Conservation (phyloP, 345 rosid genomes). For the Eucalyptus regnans region DNA sequence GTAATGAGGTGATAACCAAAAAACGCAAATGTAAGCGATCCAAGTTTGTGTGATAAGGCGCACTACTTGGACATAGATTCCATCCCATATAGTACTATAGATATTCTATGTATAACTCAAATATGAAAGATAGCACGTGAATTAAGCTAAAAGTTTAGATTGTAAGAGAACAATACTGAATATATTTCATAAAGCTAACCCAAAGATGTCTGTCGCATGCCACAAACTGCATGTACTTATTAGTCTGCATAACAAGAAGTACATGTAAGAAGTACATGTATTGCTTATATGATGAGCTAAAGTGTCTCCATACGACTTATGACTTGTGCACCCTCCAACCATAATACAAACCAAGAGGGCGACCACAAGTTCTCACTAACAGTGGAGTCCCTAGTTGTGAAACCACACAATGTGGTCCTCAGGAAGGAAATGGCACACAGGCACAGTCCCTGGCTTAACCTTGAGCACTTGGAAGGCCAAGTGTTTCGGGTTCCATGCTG, state of each 20-base stretch:
- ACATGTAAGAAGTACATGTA: background rate
- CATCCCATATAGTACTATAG: background rate
- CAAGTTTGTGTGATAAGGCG: background rate
- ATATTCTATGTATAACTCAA: background rate
- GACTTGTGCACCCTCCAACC: background rate
- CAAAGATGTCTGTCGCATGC: background rate
- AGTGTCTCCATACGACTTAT: background rate
- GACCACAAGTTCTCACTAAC: background rate
- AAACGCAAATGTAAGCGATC: background rate
- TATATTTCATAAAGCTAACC: background rate
- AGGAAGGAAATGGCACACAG: conserved; percentile 80
- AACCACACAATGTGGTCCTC: conserved; percentile 65
- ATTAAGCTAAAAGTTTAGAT: background rate
- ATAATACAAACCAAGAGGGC: background rate
- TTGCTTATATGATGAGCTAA: background rate
- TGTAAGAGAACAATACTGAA: background rate
- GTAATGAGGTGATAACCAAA: background rate
- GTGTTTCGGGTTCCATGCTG: conserved; percentile 80
- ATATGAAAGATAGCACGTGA: background rate
- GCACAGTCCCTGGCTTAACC: conserved; percentile 60
- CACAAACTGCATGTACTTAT: background rate
- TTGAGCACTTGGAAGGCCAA: conserved; percentile 69
- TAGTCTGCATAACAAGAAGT: background rate
- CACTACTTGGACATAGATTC: background rate
- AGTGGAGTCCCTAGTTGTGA: conserved; percentile 9